Conservation (phyloP, 73 alveolate species). For the Paramecium pentaurelia region DNA sequence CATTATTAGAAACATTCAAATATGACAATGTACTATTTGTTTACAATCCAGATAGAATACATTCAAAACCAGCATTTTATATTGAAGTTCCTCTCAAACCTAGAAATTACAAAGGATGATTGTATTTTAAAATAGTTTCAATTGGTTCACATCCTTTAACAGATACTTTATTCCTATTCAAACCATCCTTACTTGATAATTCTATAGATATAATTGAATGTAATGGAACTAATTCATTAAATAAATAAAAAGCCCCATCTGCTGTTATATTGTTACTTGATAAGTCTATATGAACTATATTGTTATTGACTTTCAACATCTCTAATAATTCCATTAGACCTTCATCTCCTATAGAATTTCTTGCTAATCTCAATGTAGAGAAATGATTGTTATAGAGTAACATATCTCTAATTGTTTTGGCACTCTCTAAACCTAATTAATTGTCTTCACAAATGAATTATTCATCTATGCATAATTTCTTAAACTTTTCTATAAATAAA, state of each 20-base stretch:
- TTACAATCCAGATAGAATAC: conserved; percentile 48
- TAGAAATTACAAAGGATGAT: conserved; percentile 18
- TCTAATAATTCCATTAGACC: conserved; percentile 35
- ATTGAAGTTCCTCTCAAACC: conserved; percentile 52
- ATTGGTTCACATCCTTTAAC: conserved; percentile 50
- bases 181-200: conserved; percentile 60
- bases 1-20: conserved; percentile 47
- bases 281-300: conserved; percentile 54
- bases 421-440: conserved; percentile 1
- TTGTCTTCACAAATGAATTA: conserved; percentile 27
- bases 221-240: conserved; percentile 22
- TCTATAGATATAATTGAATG: conserved; percentile 14
- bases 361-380: background rate
- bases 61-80: conserved; percentile 39
- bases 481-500: conserved; percentile 7
- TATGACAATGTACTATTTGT: conserved; percentile 1
- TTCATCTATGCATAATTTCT: background rate
- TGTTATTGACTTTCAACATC: background rate
- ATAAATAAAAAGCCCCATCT: conserved; percentile 48
- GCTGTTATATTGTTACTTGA: conserved; percentile 62
- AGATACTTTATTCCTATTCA: conserved; percentile 53
- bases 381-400: background rate
- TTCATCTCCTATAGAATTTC: conserved; percentile 46
- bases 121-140: conserved; percentile 15
- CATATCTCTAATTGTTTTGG: background rate